phyloP scores from a whole-genome alignment of 2,329 filamentous ascomycete genomes.

The Dendryphion nanum region DNA sequence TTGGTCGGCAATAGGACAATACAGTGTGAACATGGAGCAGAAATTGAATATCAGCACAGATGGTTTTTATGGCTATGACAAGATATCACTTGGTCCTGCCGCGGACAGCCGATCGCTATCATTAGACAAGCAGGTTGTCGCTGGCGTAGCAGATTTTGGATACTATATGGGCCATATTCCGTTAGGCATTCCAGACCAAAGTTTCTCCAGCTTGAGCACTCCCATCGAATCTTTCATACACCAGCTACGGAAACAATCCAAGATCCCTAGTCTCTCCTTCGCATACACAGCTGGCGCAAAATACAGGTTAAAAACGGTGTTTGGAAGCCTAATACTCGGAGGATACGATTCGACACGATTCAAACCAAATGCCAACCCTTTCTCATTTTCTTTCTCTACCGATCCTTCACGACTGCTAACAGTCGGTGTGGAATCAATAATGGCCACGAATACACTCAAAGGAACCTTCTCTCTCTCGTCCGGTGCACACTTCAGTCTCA shows the following conservation, averaged over 20 bases:
- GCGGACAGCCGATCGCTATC: conserved; percentile 16
- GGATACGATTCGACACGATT: conserved; percentile 44
- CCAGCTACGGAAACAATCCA: conserved; percentile 24
- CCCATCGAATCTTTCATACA: conserved; percentile 27
- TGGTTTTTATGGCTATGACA: conserved; percentile 35
- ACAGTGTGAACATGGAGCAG: conserved; percentile 28
- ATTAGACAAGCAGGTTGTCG: conserved; percentile 28
- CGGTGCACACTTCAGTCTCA: conserved; percentile 31
- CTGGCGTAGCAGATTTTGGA: conserved; percentile 24
- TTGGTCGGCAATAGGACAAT: conserved; percentile 35
- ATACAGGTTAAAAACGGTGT: conserved; percentile 32
- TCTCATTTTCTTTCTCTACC: conserved; percentile 33
- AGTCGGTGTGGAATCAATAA: conserved; percentile 33
- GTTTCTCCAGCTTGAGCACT: conserved; percentile 26
- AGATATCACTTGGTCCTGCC: conserved; percentile 20
- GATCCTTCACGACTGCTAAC: conserved; percentile 31
- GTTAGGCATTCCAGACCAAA: conserved; percentile 27
- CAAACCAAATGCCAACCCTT: conserved; percentile 22
- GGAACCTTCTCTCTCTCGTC: conserved; percentile 35
- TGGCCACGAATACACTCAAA: conserved; percentile 28
- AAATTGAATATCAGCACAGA: conserved; percentile 23
- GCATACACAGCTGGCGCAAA: conserved; percentile 37
- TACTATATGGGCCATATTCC: conserved; percentile 33
- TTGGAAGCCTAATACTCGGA: conserved; percentile 40
- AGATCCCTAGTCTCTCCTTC: conserved; percentile 36